These are phyloP conservation scores for Fraxinus albicans DNA, from an alignment of 305 asterid genomes.

Conservation along the genomic window DNA sequence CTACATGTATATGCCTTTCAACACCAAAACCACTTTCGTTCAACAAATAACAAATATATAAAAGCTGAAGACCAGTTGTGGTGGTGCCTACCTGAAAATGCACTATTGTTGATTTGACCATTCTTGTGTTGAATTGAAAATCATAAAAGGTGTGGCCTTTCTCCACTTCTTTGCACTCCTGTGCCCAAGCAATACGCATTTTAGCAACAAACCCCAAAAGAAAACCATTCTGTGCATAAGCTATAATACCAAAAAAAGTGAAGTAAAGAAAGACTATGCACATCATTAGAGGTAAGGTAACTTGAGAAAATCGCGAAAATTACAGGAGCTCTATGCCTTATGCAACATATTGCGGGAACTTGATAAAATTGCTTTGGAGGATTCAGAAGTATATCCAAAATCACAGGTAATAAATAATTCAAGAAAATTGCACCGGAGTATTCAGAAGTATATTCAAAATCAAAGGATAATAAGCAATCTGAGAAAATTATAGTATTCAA, in stretches of 20 bases:
- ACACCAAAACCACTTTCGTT: not conserved
- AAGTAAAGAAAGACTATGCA: not conserved
- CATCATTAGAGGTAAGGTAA: not conserved
- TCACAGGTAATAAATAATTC: not conserved
- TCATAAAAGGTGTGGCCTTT: slow-evolving; percentile 67
- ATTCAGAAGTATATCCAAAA: not conserved
- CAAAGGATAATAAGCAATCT: not conserved
- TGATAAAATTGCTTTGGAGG: not conserved
- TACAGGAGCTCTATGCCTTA: not conserved
- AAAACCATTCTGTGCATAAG: not conserved
- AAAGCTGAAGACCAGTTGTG: slow-evolving; percentile 13
- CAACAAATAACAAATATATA: not conserved
- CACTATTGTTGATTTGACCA: slow-evolving; percentile 82
- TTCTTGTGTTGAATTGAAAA: slow-evolving; percentile 85
- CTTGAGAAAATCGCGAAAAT: not conserved
- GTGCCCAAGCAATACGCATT: slow-evolving; percentile 4
- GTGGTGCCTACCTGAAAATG: slow-evolving; percentile 82
- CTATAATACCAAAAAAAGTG: not conserved
- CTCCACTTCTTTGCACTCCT: slow-evolving; percentile 80
- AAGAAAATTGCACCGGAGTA: not conserved
- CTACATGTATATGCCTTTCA: not conserved
- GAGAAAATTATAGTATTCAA: not conserved
- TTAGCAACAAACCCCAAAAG: slow-evolving; percentile 2
- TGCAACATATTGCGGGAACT: not conserved
- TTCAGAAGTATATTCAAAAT: not conserved